Percentiles rank a stretch among this genome's conserved stretches.
Evolutionary conservation across 208 protist species (phyloP).

Genomic region (Wallacemonas sp.): DNA sequence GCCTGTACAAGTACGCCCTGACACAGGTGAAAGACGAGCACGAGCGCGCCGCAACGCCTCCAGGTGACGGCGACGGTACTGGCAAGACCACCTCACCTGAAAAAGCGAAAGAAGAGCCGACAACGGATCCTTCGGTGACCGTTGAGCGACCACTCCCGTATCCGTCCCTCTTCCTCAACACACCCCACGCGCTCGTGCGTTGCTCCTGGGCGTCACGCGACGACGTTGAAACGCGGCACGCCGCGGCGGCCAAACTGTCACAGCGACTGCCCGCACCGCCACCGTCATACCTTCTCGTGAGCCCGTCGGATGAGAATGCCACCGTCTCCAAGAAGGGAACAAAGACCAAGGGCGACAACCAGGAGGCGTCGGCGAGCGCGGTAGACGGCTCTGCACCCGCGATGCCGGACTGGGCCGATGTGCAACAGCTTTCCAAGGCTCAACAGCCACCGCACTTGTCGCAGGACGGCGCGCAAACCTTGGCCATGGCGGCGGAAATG

Average conservation of each 20-base stretch:
- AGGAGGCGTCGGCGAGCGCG: not conserved
- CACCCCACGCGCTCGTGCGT: slow-evolving; percentile 21
- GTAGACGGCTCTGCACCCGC: not conserved
- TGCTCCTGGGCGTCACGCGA: not conserved
- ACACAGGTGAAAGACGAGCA: not conserved
- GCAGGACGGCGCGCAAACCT: not conserved
- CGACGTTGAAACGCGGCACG: not conserved
- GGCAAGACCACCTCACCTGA: slow-evolving; percentile 6
- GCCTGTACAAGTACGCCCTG: slow-evolving; percentile 19
- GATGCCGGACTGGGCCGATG: not conserved
- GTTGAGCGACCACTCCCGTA: slow-evolving; percentile 38
- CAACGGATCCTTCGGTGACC: not conserved
- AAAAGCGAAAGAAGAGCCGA: not conserved
- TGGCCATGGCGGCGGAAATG: slow-evolving; percentile 15
- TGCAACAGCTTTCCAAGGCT: not conserved
- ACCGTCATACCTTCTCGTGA: not conserved
- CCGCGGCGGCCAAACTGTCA: not conserved
- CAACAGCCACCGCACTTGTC: slow-evolving; percentile 5
- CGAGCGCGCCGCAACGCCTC: not conserved
- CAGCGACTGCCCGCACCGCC: not conserved
- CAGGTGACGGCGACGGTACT: not conserved
- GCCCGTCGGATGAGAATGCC: not conserved
- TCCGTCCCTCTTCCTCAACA: slow-evolving; percentile 57
- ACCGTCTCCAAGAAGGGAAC: not conserved
- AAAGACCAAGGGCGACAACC: not conserved